phyloP scores from a whole-genome alignment of 75 land plant species.

The Azolla pinnata region DNA sequence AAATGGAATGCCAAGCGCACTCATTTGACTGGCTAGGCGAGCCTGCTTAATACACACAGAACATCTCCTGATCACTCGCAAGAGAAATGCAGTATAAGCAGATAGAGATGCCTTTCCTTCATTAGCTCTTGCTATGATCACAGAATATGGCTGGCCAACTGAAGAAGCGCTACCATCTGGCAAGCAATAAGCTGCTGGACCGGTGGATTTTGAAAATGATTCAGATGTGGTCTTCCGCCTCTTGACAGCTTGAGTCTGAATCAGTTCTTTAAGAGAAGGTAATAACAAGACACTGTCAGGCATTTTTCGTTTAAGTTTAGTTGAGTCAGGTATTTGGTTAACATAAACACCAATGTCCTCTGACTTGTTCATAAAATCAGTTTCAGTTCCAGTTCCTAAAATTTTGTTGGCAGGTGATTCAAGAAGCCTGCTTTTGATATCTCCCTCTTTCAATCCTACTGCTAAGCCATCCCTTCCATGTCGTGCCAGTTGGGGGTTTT shows the following conservation, averaged over 20 bases:
- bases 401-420: neutral
- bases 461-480: constrained; percentile 7
- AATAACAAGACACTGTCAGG: constrained; percentile 47
- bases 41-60: constrained; percentile 90
- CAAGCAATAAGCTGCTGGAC: constrained; percentile 9
- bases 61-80: constrained; percentile 79
- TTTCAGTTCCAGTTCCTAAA: neutral
- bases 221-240: constrained; percentile 41
- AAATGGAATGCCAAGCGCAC: constrained; percentile 66
- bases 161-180: constrained; percentile 3
- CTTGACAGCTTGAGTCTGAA: constrained; percentile 26
- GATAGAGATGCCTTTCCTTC: constrained; percentile 71
- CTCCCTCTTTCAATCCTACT: neutral
- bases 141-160: constrained; percentile 42
- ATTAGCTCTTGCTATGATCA: constrained; percentile 64
- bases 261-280: constrained; percentile 45
- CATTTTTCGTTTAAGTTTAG: constrained; percentile 47
- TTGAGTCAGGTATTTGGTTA: constrained; percentile 19
- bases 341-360: neutral
- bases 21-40: constrained; percentile 84
- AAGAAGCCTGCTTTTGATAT: neutral
- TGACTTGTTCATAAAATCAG: neutral
- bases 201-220: constrained; percentile 7
- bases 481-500: constrained; percentile 10
- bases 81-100: constrained; percentile 54